Conservation (phyloP, 2,329 filamentous ascomycete species). For the Aspergillus texensis region DNA sequence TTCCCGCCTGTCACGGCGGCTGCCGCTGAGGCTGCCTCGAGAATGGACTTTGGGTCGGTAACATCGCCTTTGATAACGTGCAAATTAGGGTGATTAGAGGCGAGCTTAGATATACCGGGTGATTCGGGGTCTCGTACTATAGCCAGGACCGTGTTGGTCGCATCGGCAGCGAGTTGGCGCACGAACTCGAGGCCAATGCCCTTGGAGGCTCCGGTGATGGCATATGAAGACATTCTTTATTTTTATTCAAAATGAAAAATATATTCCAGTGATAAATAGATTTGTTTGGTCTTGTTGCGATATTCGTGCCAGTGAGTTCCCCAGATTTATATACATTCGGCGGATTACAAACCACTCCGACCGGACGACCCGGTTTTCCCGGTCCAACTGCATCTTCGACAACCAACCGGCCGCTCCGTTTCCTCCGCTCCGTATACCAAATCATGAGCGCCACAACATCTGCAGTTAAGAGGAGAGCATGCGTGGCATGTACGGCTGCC, state of each 20-base stretch:
- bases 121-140: conserved; percentile 41
- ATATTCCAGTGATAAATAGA: neutral
- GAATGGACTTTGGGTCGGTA: conserved; percentile 35
- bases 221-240: conserved; percentile 38
- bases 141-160: conserved; percentile 42
- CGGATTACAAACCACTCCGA: neutral
- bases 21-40: conserved; percentile 35
- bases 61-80: conserved; percentile 32
- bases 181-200: conserved; percentile 39
- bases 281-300: neutral
- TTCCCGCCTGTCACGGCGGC: conserved; percentile 39
- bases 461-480: conserved; percentile 26
- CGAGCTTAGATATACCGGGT: conserved; percentile 13
- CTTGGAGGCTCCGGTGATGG: conserved; percentile 37
- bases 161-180: conserved; percentile 31
- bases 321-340: neutral
- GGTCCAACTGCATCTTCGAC: neutral
- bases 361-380: neutral
- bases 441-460: neutral
- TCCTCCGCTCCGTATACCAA: neutral
- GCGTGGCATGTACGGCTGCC: conserved; percentile 25
- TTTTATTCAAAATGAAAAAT: neutral
- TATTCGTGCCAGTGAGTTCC: neutral
- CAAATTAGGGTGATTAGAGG: conserved; percentile 8
- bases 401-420: neutral